Conservation (phyloP, 129 eudicot species). For the Helichrysum umbraculigerum region DNA sequence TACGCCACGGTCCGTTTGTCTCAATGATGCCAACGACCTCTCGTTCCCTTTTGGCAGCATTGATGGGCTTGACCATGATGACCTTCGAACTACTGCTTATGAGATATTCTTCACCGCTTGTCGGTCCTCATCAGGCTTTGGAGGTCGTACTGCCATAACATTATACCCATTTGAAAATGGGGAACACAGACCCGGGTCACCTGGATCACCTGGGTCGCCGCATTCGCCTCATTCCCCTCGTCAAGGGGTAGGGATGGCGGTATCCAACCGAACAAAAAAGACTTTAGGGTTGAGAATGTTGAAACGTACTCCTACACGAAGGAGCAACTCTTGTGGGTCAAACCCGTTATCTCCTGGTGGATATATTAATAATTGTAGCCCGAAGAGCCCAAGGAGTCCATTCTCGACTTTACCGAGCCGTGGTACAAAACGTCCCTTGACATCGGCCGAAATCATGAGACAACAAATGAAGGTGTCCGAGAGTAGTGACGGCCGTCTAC, state of each 20-base stretch:
- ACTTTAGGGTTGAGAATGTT: conserved; percentile 78
- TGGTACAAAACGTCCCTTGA: conserved; percentile 61
- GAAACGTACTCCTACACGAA: conserved; percentile 47
- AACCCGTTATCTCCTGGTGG: conserved; percentile 46
- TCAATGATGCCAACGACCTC: not conserved
- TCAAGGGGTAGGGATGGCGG: conserved; percentile 74
- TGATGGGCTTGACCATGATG: conserved; percentile 59
- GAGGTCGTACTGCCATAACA: conserved; percentile 55
- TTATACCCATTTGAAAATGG: conserved; percentile 37
- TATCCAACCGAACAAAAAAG: conserved; percentile 74
- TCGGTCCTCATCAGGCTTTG: conserved; percentile 83
- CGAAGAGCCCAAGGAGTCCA: not conserved
- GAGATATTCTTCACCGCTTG: conserved; percentile 91
- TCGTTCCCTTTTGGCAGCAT: conserved; percentile 55
- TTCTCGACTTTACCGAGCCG: not conserved
- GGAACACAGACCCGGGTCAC: not conserved
- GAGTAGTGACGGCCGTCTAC: conserved; percentile 57
- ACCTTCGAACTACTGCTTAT: conserved; percentile 69
- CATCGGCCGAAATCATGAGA: conserved; percentile 89
- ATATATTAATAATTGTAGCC: not conserved
- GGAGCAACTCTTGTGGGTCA: conserved; percentile 42
- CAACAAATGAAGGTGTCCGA: conserved; percentile 90
- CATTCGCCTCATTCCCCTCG: not conserved
- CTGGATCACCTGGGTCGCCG: conserved; percentile 23
- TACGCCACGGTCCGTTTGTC: not conserved